These are phyloP conservation scores for Penicillium diatomitis DNA, from an alignment of 495 filamentous ascomycete genomes.

Conservation along the genomic window DNA sequence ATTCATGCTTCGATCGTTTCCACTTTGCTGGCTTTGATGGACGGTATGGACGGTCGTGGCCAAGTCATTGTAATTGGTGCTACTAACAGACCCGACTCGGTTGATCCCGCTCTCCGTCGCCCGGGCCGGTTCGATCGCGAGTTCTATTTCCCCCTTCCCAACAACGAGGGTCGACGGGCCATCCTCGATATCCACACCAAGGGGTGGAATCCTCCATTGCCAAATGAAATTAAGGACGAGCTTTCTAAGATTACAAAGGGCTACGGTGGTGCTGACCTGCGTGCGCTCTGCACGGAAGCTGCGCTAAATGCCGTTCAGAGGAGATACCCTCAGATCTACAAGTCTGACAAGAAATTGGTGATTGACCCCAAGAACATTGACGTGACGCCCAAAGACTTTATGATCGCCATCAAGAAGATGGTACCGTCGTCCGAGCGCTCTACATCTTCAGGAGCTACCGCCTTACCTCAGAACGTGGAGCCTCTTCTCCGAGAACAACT, in stretches of 20 bases:
- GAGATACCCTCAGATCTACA: constrained; percentile 92
- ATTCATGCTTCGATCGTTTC: constrained; percentile 98
- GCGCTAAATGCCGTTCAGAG: constrained; percentile 95
- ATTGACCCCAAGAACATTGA: constrained; percentile 78
- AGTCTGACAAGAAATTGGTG: constrained; percentile 78
- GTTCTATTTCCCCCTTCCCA: constrained; percentile 93
- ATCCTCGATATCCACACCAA: constrained; percentile 96
- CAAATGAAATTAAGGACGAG: constrained; percentile 66
- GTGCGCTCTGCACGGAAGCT: constrained; percentile 94
- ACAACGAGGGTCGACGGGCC: constrained; percentile 61
- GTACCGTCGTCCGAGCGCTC: constrained; percentile 89
- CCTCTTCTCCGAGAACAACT: constrained; percentile 72
- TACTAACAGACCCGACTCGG: constrained; percentile 95
- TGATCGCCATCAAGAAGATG: constrained; percentile 92
- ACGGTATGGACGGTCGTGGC: constrained; percentile 96
- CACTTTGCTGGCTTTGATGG: constrained; percentile 90
- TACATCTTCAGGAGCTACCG: constrained; percentile 67
- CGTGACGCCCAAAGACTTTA: constrained; percentile 86
- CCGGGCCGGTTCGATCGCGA: constrained; percentile 96
- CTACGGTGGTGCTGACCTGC: constrained; percentile 90
- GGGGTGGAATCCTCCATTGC: constrained; percentile 75
- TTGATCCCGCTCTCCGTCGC: constrained; percentile 92
- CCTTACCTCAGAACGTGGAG: constrained; percentile 68
- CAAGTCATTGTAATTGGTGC: constrained; percentile 98
- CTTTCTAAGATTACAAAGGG: constrained; percentile 86